These are phyloP conservation scores for Aspergillus versicolor DNA, from an alignment of 2,329 filamentous ascomycete species.

Conservation along the genomic window DNA sequence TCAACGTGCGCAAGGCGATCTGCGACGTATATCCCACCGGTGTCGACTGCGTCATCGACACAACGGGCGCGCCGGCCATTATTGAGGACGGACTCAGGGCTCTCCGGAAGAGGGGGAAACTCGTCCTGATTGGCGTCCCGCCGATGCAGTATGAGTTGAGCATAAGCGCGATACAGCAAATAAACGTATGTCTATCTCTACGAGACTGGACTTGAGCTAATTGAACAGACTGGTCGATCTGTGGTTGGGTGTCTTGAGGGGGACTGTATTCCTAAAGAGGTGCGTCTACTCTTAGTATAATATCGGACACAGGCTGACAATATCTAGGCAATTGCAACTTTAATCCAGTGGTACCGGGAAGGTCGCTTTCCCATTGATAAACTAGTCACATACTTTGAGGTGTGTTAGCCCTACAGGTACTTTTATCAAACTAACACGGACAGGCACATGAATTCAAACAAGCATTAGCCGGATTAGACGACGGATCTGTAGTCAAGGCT, in stretches of 20 bases:
- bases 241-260: slow-evolving; percentile 21
- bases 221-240: slow-evolving; percentile 14
- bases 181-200: slow-evolving; percentile 8
- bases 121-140: slow-evolving; percentile 53
- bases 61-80: slow-evolving; percentile 19
- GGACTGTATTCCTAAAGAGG: slow-evolving; percentile 15
- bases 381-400: slow-evolving; percentile 15
- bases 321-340: slow-evolving; percentile 14
- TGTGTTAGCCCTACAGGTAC: neutral
- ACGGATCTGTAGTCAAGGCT: slow-evolving; percentile 7
- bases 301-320: neutral
- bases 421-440: neutral
- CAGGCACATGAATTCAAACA: slow-evolving; percentile 5
- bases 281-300: neutral
- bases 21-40: slow-evolving; percentile 7
- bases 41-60: slow-evolving; percentile 19
- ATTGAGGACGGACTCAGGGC: slow-evolving; percentile 20
- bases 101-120: slow-evolving; percentile 43
- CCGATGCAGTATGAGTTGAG: slow-evolving; percentile 30
- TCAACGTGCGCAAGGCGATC: slow-evolving; percentile 12
- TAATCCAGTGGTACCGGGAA: slow-evolving; percentile 22
- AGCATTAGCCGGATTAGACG: slow-evolving; percentile 1
- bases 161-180: neutral
- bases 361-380: slow-evolving; percentile 18
- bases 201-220: neutral